Percentiles rank a stretch among this genome's conserved stretches.
These are phyloP conservation scores for Myxozyma neglecta DNA, from an alignment of 805 yeast species.

Conservation along the genomic window DNA sequence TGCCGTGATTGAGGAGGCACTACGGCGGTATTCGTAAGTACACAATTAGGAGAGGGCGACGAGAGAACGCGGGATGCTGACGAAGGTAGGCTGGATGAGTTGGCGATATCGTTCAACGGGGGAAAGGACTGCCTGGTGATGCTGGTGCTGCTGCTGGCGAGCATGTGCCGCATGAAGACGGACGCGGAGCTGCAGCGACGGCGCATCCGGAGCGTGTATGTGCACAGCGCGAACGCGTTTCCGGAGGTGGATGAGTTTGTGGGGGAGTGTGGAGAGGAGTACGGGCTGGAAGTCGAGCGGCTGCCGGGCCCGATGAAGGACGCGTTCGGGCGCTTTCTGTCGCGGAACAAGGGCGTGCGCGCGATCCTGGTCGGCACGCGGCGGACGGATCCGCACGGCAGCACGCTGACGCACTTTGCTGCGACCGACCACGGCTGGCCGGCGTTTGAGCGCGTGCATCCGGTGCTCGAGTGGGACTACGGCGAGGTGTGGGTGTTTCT, in stretches of 20 bases:
- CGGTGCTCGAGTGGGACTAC: constrained; percentile 85
- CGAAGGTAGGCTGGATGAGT: constrained; percentile 42
- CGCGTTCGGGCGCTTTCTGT: constrained; percentile 68
- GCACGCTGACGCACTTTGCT: constrained; percentile 57
- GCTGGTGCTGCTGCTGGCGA: constrained; percentile 71
- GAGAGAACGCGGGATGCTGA: not conserved
- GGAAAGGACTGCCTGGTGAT: constrained; percentile 96
- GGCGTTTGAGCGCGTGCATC: constrained; percentile 75
- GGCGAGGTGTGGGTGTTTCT: constrained; percentile 84
- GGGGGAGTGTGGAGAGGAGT: constrained; percentile 51
- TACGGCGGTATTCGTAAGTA: constrained; percentile 33
- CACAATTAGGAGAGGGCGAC: not conserved
- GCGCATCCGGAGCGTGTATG: constrained; percentile 63
- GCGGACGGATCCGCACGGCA: constrained; percentile 82
- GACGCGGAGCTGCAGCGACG: constrained; percentile 23
- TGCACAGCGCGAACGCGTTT: constrained; percentile 73
- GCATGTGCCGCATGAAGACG: constrained; percentile 39
- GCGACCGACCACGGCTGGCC: constrained; percentile 93
- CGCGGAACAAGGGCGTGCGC: constrained; percentile 52
- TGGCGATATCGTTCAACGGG: constrained; percentile 88
- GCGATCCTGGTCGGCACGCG: constrained; percentile 88
- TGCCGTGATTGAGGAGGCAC: constrained; percentile 37
- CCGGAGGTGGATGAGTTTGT: constrained; percentile 70
- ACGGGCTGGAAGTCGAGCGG: constrained; percentile 52
- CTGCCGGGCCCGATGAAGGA: constrained; percentile 51